Conservation (phyloP, 192 early-diverging fungal species). For the Piromyces finnis region DNA sequence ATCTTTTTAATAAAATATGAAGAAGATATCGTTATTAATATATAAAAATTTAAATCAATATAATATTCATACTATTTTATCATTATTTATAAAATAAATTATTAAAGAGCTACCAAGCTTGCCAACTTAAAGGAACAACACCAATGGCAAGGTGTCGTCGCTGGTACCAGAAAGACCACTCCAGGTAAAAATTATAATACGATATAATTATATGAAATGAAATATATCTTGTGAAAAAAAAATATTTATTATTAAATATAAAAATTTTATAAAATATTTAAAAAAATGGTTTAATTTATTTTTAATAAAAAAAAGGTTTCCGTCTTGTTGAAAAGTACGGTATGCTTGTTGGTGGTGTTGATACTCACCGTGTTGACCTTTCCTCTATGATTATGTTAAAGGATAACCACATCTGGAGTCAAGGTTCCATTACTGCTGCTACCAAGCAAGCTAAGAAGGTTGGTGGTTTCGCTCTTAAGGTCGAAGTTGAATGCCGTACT, state of each 20-base stretch:
- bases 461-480: slow-evolving; percentile 83
- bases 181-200: slow-evolving; percentile 31
- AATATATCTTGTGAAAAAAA: no score
- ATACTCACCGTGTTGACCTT: slow-evolving; percentile 92
- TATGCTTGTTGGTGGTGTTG: slow-evolving; percentile 88
- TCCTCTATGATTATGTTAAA: slow-evolving; percentile 99
- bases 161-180: slow-evolving; percentile 94
- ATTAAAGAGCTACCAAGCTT: slow-evolving; percentile 30
- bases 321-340: slow-evolving; percentile 95
- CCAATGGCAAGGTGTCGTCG: slow-evolving; percentile 68
- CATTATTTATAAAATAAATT: no score
- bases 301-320: slow-evolving; percentile 42
- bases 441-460: slow-evolving; percentile 59
- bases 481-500: slow-evolving; percentile 90
- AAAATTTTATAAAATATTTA: no score
- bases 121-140: slow-evolving; percentile 42
- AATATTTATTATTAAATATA: no score
- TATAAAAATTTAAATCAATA: no score
- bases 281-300: no score
- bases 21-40: no score
- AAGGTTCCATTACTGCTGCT: slow-evolving; percentile 82
- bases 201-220: no score
- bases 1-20: no score
- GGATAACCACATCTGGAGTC: slow-evolving; percentile 90
- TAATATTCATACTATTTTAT: no score